These are phyloP conservation scores for Paecilomyces dactylethromorphus DNA, from an alignment of 2,329 filamentous ascomycete genomes.

Conservation along the genomic window DNA sequence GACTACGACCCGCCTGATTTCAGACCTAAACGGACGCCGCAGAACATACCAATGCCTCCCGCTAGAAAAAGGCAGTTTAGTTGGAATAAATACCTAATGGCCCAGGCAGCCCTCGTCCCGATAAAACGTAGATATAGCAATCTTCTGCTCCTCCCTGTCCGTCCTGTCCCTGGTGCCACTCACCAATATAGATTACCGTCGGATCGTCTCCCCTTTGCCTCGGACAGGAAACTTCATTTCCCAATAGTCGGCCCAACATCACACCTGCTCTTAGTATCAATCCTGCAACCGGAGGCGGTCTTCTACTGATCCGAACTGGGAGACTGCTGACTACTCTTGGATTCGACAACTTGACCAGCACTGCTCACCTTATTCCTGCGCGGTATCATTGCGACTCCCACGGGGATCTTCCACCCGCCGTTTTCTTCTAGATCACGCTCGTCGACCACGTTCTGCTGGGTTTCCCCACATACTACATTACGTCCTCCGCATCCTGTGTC, in stretches of 20 bases:
- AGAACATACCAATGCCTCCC: not conserved
- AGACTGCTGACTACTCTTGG: not conserved
- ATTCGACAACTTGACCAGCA: not conserved
- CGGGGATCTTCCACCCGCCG: not conserved
- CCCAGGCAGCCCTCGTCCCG: not conserved
- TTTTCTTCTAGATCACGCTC: not conserved
- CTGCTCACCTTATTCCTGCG: not conserved
- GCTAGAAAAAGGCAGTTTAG: not conserved
- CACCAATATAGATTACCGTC: not conserved
- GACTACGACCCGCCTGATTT: not conserved
- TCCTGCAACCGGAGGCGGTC: not conserved
- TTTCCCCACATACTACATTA: conserved; percentile 20
- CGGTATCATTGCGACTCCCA: not conserved
- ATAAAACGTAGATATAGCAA: not conserved
- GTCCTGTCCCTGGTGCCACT: not conserved
- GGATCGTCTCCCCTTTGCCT: not conserved
- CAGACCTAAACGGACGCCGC: not conserved
- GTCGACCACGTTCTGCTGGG: not conserved
- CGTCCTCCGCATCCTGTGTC: conserved; percentile 13
- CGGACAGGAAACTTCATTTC: not conserved
- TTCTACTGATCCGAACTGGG: not conserved
- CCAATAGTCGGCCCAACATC: not conserved
- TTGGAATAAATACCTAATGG: not conserved
- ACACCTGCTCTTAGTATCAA: not conserved
- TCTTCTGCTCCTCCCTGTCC: not conserved